Evolutionary conservation across 176 grass and related monocot species (phyloP).

Genomic region (Zizania latifolia): DNA sequence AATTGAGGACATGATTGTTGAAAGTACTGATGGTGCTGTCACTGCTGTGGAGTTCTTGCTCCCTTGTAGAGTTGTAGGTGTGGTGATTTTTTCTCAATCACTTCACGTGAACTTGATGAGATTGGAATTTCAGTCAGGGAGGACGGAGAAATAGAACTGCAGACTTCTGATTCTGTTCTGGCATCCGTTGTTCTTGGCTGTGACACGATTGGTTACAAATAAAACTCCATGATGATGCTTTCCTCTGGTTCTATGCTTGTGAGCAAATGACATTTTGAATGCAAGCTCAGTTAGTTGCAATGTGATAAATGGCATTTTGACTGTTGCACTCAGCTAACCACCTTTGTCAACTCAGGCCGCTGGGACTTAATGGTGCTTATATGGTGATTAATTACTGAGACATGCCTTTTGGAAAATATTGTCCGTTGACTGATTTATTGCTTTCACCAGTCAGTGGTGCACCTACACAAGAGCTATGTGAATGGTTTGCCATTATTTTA

Average conservation of each 20-base stretch:
- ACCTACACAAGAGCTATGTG: slow-evolving; percentile 13
- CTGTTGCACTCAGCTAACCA: slow-evolving; percentile 13
- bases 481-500: slow-evolving; percentile 19
- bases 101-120: slow-evolving; percentile 36
- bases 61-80: slow-evolving; percentile 72
- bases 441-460: background rate
- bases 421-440: slow-evolving; percentile 14
- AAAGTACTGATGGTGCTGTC: slow-evolving; percentile 30
- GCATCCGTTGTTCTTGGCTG: slow-evolving; percentile 53
- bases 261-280: background rate
- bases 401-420: slow-evolving; percentile 10
- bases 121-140: slow-evolving; percentile 53
- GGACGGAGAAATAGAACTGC: slow-evolving; percentile 38
- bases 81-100: slow-evolving; percentile 66
- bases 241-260: background rate
- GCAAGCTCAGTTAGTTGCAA: background rate
- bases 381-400: slow-evolving; percentile 19
- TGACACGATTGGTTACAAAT: slow-evolving; percentile 35
- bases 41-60: slow-evolving; percentile 47
- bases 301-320: slow-evolving; percentile 24
- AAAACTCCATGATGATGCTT: slow-evolving; percentile 10
- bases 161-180: slow-evolving; percentile 7
- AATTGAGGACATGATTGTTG: slow-evolving; percentile 60
- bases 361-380: background rate
- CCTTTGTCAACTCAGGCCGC: background rate